Evolutionary conservation across 768 basidiomycete genomes (phyloP).

Genomic region (Naematelia aurantialba): DNA sequence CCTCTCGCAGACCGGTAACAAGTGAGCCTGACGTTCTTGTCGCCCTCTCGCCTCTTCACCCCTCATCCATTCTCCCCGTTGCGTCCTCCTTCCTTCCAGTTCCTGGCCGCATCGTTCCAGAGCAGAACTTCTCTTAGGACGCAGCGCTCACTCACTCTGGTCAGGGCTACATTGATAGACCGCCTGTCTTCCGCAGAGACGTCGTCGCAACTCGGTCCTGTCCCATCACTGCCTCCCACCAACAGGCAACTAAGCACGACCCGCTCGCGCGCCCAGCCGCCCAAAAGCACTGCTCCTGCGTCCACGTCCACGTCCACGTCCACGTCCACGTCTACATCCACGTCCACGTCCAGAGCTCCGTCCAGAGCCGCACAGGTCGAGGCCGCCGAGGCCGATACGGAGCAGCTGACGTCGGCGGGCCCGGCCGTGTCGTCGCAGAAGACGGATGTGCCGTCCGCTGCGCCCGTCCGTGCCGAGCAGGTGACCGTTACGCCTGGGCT

Average conservation of each 20-base stretch:
- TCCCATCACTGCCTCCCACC: constrained; percentile 34
- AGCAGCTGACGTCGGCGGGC: constrained; percentile 26
- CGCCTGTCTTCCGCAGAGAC: constrained; percentile 44
- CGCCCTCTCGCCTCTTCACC: neutral
- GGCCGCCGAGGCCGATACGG: constrained; percentile 6
- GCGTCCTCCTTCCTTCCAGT: neutral
- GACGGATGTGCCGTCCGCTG: constrained; percentile 26
- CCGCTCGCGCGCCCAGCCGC: constrained; percentile 8
- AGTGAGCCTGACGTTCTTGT: constrained; percentile 41
- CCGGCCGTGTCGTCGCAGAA: constrained; percentile 21
- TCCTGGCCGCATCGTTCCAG: no score
- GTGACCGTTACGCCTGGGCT: constrained; percentile 44
- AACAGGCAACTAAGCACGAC: constrained; percentile 14
- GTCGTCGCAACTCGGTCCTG: constrained; percentile 27
- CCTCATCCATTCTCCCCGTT: neutral
- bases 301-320: no score
- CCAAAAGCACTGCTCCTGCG: constrained; percentile 8
- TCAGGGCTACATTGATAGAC: constrained; percentile 36
- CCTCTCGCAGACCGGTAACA: constrained; percentile 48
- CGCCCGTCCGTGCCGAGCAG: constrained; percentile 22
- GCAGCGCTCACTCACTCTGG: constrained; percentile 48
- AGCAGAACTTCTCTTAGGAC: no score
- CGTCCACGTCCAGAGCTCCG: no score
- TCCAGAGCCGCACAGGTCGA: no score
- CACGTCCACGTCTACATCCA: no score